phyloP scores from a whole-genome alignment of 2,329 filamentous ascomycete species.

The Cadophora luteo-olivacea region DNA sequence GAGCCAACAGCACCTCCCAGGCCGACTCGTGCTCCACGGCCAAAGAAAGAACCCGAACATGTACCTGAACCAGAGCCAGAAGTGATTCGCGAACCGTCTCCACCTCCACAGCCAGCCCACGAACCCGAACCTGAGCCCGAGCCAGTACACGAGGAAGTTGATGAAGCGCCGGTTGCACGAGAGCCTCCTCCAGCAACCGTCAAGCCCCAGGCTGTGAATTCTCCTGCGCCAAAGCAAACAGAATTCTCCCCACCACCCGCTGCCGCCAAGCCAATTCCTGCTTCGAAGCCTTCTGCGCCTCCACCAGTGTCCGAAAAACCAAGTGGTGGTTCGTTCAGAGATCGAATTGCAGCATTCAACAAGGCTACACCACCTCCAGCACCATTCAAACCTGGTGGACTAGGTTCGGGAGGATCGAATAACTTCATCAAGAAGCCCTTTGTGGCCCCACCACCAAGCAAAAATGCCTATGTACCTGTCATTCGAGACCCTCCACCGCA shows the following conservation, averaged over 20 bases:
- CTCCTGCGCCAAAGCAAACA: conserved; percentile 44
- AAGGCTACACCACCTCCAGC: conserved; percentile 84
- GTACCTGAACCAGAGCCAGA: conserved; percentile 48
- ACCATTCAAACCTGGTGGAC: conserved; percentile 83
- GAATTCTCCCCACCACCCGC: conserved; percentile 45
- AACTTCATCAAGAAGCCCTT: conserved; percentile 96
- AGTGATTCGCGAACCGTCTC: conserved; percentile 46
- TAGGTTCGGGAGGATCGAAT: conserved; percentile 62
- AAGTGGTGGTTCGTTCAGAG: conserved; percentile 78
- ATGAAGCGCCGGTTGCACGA: conserved; percentile 45
- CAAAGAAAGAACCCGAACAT: conserved; percentile 61
- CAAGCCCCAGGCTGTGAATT: conserved; percentile 47
- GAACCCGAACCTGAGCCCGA: conserved; percentile 46
- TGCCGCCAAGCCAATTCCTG: conserved; percentile 37
- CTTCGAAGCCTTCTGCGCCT: conserved; percentile 49
- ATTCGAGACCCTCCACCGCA: conserved; percentile 72
- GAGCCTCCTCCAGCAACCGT: conserved; percentile 44
- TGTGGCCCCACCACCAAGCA: conserved; percentile 91
- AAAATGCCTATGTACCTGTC: conserved; percentile 87
- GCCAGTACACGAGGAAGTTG: conserved; percentile 47
- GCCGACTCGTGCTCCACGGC: conserved; percentile 72
- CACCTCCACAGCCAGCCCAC: conserved; percentile 48
- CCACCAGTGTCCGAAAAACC: conserved; percentile 80
- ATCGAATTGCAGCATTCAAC: conserved; percentile 97
- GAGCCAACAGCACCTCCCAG: conserved; percentile 90